Conservation (phyloP, 2,329 filamentous ascomycete genomes). For the Aspergillus latus region DNA sequence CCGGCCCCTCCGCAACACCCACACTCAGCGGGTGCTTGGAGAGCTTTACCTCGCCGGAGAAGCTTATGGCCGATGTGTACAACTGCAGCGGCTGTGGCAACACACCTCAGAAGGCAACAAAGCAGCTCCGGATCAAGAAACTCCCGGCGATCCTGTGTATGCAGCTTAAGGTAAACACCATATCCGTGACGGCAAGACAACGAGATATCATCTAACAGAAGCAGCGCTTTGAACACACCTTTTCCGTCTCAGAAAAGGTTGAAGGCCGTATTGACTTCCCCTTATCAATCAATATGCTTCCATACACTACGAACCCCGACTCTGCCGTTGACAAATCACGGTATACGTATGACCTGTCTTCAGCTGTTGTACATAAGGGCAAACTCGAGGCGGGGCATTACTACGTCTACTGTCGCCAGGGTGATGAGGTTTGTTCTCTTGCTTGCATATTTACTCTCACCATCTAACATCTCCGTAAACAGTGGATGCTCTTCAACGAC, state of each 20-base stretch:
- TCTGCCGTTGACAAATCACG: constrained; percentile 44
- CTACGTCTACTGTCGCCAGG: constrained; percentile 81
- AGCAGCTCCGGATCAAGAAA: constrained; percentile 79
- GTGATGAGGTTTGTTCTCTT: constrained; percentile 60
- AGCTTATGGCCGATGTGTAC: constrained; percentile 72
- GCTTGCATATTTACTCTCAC: neutral
- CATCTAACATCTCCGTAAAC: constrained; percentile 13
- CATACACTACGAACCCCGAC: constrained; percentile 72
- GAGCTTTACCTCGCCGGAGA: constrained; percentile 83
- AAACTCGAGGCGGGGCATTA: constrained; percentile 93
- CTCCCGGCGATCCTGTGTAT: constrained; percentile 87
- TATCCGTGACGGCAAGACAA: neutral
- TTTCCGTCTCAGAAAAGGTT: constrained; percentile 78
- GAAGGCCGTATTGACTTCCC: constrained; percentile 85
- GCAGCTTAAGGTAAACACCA: constrained; percentile 73
- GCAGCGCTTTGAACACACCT: constrained; percentile 72
- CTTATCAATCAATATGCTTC: constrained; percentile 81
- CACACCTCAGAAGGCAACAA: constrained; percentile 71
- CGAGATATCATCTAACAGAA: constrained; percentile 9
- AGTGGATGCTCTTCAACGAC: constrained; percentile 97
- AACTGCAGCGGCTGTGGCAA: constrained; percentile 77
- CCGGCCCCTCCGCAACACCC: constrained; percentile 45
- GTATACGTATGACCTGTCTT: constrained; percentile 82
- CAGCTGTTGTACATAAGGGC: constrained; percentile 89
- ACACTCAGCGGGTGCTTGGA: constrained; percentile 75